Evolutionary conservation across 352 stramenopile genomes (phyloP), one percentile per base, ranked within the genome.

Genomic region (Albugo candida): DNA sequence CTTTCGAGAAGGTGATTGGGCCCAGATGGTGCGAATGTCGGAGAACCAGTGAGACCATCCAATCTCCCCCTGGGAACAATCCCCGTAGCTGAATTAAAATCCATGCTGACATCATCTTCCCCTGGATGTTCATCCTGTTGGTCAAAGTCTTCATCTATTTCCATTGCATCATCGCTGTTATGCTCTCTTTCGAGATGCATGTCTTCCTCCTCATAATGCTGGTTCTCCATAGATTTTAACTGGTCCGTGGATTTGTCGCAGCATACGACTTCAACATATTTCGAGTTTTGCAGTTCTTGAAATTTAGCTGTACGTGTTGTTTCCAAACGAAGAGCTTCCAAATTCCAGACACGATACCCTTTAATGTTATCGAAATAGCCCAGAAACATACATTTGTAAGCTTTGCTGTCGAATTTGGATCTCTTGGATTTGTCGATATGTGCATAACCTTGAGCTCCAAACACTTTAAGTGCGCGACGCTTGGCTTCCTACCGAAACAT

Each of bases 321-420:
- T 19, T 43, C 38, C 38, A 31, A 8, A 31, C 24, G 17, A 21
- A 21, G 19, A 13, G 24, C n/a, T 54, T 44, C 41, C 13, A 52
- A 3, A 43, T 55, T 43, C 24, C 24, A 52, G 3, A 55, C 37
- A 36, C 48, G 35, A 47, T 61, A 65, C 18, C 41, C 54, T 34
- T 62, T 56, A 3, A 40, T 40, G 19, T n/a, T 16, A 13, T 50
- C 53, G 16, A 48, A 40, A 39, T 64, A 60, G 16, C 53, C 60
- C 27, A 65, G 8, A 27, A 60, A 56, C 0, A 52, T 52, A 39
- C 42, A 63, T n/a, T 62, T 47, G 45, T 53, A 60, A 13, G 42
- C 47, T 24, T 61, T 55, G 2, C 42, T 27, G 18, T 60, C 46
- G 5, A 55, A 18, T 39, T 63, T 65, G n/a, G 14, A 35, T 18